These are phyloP conservation scores for Taiwanofungus camphoratus DNA, from an alignment of 1,284 basidiomycete genomes.

Conservation along the genomic window DNA sequence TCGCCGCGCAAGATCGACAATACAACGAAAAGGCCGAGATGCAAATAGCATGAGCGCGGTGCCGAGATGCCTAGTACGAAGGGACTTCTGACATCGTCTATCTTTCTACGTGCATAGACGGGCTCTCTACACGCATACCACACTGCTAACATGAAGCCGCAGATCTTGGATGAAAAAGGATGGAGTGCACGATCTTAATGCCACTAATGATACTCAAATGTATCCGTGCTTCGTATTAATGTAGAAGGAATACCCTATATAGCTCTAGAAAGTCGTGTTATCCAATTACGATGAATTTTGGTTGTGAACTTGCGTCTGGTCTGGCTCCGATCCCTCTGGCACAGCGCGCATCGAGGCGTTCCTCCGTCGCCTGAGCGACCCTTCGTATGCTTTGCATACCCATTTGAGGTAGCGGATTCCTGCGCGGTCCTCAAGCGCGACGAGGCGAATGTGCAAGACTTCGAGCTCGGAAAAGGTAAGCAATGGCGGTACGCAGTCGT, in stretches of 20 bases:
- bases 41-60: not conserved
- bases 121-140: too few species aligned
- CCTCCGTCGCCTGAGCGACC: slow-evolving; percentile 53
- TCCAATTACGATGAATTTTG: too few species aligned
- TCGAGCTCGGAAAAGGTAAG: slow-evolving; percentile 63
- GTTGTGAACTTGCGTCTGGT: not conserved
- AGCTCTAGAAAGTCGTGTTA: too few species aligned
- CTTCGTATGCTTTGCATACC: slow-evolving; percentile 61
- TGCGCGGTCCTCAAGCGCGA: slow-evolving; percentile 31
- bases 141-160: too few species aligned
- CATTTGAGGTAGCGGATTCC: slow-evolving; percentile 61
- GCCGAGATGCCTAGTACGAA: not conserved
- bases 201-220: not conserved
- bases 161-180: too few species aligned
- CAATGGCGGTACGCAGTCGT: slow-evolving; percentile 65
- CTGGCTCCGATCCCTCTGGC: slow-evolving; percentile 3
- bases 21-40: slow-evolving; percentile 1
- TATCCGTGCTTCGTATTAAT: not conserved
- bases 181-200: too few species aligned
- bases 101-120: too few species aligned
- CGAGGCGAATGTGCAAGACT: slow-evolving; percentile 57
- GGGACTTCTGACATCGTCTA: not conserved
- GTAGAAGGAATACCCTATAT: too few species aligned
- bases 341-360: slow-evolving; percentile 30
- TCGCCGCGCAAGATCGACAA: not conserved